A percentile compares a stretch with the other conserved stretches of the same genome.
phyloP scores from a whole-genome alignment of 306 rosid genomes.

The Geum urbanum region DNA sequence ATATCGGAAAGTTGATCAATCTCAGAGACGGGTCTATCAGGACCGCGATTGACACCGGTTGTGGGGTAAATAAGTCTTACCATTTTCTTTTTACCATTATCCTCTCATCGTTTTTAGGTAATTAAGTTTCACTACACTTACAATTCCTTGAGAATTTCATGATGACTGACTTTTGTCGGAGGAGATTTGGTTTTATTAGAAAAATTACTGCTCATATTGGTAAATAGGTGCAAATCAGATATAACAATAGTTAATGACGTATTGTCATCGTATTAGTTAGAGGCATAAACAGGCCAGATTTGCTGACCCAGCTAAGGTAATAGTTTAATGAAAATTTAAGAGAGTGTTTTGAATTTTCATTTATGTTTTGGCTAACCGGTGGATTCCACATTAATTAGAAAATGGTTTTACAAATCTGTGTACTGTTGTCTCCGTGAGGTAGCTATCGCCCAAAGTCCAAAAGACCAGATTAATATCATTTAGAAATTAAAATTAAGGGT shows the following conservation, averaged over 20 bases:
- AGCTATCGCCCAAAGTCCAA: neutral
- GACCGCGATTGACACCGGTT: conserved; percentile 96
- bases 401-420: conserved; percentile 5
- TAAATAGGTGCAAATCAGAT: neutral
- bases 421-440: neutral
- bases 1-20: conserved; percentile 61
- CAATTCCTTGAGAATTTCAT: too few species aligned
- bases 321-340: neutral
- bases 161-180: neutral
- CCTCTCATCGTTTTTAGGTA: neutral
- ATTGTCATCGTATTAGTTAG: neutral
- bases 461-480: neutral
- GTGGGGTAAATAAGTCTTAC: conserved; percentile 62
- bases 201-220: neutral
- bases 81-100: neutral
- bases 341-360: neutral
- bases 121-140: neutral
- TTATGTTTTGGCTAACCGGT: too few species aligned
- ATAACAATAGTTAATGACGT: neutral
- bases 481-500: neutral
- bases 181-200: neutral
- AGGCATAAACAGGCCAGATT: neutral
- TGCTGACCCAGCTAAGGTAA: neutral
- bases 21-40: conserved; percentile 67
- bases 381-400: neutral